phyloP scores from a whole-genome alignment of 805 yeast genomes.

The Hyphopichia homilentoma region DNA sequence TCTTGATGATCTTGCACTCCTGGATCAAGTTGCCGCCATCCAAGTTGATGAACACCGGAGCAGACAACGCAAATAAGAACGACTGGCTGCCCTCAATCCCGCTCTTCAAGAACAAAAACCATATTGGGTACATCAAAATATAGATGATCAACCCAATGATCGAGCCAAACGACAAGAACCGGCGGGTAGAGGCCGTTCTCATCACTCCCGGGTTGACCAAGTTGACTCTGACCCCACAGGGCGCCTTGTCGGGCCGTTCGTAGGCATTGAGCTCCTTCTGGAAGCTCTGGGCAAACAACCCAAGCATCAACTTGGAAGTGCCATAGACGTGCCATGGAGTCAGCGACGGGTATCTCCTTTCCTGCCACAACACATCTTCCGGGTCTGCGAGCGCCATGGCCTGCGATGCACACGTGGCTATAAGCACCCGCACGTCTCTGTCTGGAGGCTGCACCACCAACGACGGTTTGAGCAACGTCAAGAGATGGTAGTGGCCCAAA shows the following conservation, averaged over 20 bases:
- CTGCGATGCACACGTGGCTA: conserved; percentile 78
- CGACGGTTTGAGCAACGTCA: conserved; percentile 79
- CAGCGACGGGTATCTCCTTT: conserved; percentile 51
- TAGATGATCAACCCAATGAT: conserved; percentile 58
- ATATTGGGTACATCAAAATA: conserved; percentile 69
- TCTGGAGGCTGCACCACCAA: conserved; percentile 89
- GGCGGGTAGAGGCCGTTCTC: conserved; percentile 81
- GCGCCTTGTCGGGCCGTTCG: conserved; percentile 69
- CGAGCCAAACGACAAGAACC: conserved; percentile 75
- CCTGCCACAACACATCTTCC: conserved; percentile 62
- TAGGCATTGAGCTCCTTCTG: conserved; percentile 60
- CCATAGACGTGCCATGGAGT: conserved; percentile 79
- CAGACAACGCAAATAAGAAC: conserved; percentile 59
- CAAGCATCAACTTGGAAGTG: conserved; percentile 71
- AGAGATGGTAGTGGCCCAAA: conserved; percentile 73
- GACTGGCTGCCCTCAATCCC: conserved; percentile 80
- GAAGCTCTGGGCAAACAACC: conserved; percentile 72
- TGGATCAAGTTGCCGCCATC: conserved; percentile 69
- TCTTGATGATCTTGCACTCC: conserved; percentile 58
- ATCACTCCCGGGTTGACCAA: conserved; percentile 89
- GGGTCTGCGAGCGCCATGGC: conserved; percentile 61
- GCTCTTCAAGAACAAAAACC: conserved; percentile 78
- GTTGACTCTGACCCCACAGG: conserved; percentile 64
- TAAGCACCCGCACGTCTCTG: conserved; percentile 80
- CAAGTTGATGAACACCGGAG: conserved; percentile 63